These are phyloP conservation scores for Coleophoma cylindrospora DNA, from an alignment of 2,329 filamentous ascomycete genomes.

Conservation along the genomic window DNA sequence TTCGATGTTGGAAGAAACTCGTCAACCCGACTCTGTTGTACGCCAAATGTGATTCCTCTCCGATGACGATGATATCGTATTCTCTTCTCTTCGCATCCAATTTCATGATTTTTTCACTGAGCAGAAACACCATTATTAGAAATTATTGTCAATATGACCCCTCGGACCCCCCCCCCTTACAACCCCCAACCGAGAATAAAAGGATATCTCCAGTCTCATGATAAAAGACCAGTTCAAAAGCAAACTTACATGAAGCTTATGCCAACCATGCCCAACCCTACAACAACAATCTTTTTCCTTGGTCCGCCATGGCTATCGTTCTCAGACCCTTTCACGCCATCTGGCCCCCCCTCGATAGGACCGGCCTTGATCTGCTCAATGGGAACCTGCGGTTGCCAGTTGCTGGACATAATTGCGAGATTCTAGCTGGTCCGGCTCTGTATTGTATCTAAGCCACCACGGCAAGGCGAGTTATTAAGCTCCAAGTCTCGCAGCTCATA, in stretches of 20 bases:
- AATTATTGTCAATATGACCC: too few species aligned
- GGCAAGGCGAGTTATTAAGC: too few species aligned
- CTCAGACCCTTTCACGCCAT: slow-evolving; percentile 18
- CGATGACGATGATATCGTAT: slow-evolving; percentile 80
- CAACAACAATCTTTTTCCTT: slow-evolving; percentile 72
- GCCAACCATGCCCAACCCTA: slow-evolving; percentile 88
- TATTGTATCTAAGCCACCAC: too few species aligned
- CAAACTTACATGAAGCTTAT: slow-evolving; percentile 76
- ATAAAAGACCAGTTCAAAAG: not conserved
- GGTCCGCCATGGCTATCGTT: slow-evolving; percentile 13
- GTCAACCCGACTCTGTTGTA: slow-evolving; percentile 90
- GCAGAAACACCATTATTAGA: not conserved
- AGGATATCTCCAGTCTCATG: too few species aligned
- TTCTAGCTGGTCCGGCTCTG: too few species aligned
- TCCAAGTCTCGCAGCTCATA: too few species aligned
- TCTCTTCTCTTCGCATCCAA: slow-evolving; percentile 70
- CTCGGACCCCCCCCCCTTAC: too few species aligned
- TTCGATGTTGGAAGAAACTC: slow-evolving; percentile 81
- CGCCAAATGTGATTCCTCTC: slow-evolving; percentile 81
- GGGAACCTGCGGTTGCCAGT: slow-evolving; percentile 21
- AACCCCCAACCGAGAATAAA: too few species aligned
- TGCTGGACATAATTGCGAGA: slow-evolving; percentile 15
- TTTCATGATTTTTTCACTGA: slow-evolving; percentile 83
- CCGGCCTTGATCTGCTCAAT: slow-evolving; percentile 15
- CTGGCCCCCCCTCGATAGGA: slow-evolving; percentile 13